Conservation (phyloP, 345 rosid genomes). For the Nephelium lappaceum region DNA sequence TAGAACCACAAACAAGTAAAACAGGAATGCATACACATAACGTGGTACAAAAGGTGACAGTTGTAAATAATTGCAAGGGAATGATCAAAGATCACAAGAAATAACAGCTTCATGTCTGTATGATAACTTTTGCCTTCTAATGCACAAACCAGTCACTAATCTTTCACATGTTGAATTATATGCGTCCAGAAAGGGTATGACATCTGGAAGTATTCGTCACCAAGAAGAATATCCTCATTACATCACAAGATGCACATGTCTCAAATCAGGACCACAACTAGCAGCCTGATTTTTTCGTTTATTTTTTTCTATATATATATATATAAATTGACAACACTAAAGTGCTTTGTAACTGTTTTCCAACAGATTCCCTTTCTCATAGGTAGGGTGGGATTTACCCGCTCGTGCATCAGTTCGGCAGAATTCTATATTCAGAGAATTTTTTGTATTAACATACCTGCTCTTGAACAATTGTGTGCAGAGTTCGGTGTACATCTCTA, state of each 20-base stretch:
- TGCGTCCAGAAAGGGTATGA: not conserved
- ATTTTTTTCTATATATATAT: no score
- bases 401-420: not conserved
- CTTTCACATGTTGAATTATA: no score
- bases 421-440: not conserved
- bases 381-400: conserved; percentile 3
- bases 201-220: not conserved
- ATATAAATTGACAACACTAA: not conserved
- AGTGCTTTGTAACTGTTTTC: conserved; percentile 1
- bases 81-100: not conserved
- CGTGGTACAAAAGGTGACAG: not conserved
- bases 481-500: conserved; percentile 84
- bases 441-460: conserved; percentile 53
- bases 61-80: not conserved
- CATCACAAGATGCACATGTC: not conserved
- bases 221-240: not conserved
- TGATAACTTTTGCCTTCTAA: not conserved
- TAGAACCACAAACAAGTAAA: not conserved
- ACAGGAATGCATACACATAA: no score
- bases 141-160: not conserved
- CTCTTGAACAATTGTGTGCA: conserved; percentile 82
- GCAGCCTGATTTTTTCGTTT: no score
- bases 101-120: not conserved
- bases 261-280: no score
- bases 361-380: not conserved